phyloP scores from a whole-genome alignment of 2,329 filamentous ascomycete genomes.

The Incumbomyces delicatus region DNA sequence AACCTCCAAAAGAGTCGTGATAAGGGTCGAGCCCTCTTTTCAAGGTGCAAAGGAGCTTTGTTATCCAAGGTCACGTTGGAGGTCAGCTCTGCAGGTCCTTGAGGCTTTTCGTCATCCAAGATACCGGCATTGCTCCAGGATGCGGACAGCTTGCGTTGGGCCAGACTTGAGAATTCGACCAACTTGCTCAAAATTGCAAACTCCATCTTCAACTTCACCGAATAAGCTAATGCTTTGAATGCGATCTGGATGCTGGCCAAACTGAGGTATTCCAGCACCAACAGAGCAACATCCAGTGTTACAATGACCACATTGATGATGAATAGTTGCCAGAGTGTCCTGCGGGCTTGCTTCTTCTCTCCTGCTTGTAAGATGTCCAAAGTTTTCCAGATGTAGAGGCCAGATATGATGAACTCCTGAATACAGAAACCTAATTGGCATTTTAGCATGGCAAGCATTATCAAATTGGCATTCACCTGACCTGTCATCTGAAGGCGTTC shows the following conservation, averaged over 20 bases:
- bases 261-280: conserved; percentile 32
- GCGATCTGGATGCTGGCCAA: conserved; percentile 32
- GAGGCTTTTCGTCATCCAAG: neutral
- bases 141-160: neutral
- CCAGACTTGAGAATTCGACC: conserved; percentile 18
- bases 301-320: conserved; percentile 40
- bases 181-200: conserved; percentile 43
- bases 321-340: conserved; percentile 44
- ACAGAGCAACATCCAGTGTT: conserved; percentile 33
- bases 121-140: neutral
- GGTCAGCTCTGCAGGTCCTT: neutral
- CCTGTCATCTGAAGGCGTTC: conserved; percentile 38
- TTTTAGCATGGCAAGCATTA: too few relatives aligned
- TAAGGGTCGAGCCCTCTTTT: neutral
- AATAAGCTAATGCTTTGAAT: conserved; percentile 31
- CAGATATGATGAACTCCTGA: conserved; percentile 39
- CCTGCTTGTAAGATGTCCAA: conserved; percentile 25
- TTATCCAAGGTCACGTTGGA: neutral
- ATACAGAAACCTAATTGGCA: conserved; percentile 26
- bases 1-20: too few relatives aligned
- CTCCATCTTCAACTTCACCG: conserved; percentile 43
- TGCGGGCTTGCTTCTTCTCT: conserved; percentile 5
- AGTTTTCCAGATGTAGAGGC: conserved; percentile 46
- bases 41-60: neutral
- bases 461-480: too few relatives aligned